Conservation (phyloP, 208 protist genomes). For the Acanthamoeba sp. region DNA sequence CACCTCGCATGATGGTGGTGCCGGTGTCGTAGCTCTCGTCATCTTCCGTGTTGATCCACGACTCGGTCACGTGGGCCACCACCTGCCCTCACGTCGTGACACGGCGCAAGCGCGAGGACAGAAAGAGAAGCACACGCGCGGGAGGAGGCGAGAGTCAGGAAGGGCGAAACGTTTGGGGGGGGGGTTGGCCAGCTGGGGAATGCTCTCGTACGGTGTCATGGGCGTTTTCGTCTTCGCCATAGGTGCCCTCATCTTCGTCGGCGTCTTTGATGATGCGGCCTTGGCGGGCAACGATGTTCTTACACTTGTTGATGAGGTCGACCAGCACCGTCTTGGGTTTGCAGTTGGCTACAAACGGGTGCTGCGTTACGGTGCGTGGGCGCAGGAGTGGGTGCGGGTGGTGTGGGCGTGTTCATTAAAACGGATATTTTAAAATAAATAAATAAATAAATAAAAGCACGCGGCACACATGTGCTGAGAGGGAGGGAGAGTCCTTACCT, state of each 20-base stretch:
- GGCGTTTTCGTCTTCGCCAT: not conserved
- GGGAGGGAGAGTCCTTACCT: not conserved
- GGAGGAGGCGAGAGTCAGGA: not conserved
- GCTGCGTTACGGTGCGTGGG: no score
- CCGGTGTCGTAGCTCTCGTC: constrained; percentile 4
- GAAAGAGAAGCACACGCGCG: not conserved
- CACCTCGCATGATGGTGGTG: constrained; percentile 12
- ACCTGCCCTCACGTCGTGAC: not conserved
- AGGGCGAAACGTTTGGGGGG: no score
- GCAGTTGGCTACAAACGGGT: constrained; percentile 42
- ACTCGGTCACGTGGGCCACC: not conserved
- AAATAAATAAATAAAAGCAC: not conserved
- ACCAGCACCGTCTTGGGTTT: constrained; percentile 32
- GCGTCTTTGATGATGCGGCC: constrained; percentile 14
- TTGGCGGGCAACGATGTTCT: not conserved
- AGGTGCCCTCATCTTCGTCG: constrained; percentile 13
- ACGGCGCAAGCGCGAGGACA: not conserved
- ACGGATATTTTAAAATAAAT: no score
- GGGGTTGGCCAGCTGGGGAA: no score
- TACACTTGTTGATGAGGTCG: constrained; percentile 22
- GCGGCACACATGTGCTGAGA: not conserved
- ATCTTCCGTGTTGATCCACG: constrained; percentile 18
- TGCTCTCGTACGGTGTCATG: not conserved
- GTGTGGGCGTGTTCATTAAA: no score
- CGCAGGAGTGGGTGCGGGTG: no score